Conservation (phyloP, 2,329 filamentous ascomycete genomes). For the Exophiala phaeomuriformis region DNA sequence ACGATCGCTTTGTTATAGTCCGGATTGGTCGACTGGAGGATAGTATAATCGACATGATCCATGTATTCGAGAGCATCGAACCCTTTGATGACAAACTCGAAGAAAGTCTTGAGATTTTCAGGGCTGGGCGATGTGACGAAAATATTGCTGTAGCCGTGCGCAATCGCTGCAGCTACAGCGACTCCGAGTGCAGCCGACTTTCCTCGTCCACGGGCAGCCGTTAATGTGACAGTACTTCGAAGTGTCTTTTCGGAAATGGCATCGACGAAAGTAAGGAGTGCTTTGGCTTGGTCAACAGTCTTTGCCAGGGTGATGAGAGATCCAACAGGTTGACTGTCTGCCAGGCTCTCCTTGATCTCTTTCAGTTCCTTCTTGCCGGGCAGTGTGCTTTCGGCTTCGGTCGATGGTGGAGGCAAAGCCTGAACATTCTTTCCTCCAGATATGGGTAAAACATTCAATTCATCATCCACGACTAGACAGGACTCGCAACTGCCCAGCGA, state of each 20-base stretch:
- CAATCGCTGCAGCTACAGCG: constrained; percentile 85
- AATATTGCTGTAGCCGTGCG: constrained; percentile 97
- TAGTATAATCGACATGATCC: constrained; percentile 94
- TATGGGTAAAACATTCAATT: constrained; percentile 93
- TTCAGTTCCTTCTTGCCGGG: constrained; percentile 69
- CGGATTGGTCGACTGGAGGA: constrained; percentile 95
- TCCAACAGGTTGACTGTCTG: constrained; percentile 79
- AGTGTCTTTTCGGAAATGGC: constrained; percentile 94
- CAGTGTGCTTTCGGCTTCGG: constrained; percentile 64
- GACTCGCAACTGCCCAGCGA: constrained; percentile 92
- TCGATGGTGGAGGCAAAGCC: constrained; percentile 66
- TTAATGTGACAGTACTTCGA: constrained; percentile 85
- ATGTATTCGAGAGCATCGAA: constrained; percentile 91
- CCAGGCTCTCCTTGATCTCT: constrained; percentile 76
- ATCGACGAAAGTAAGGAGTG: constrained; percentile 91
- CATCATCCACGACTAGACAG: constrained; percentile 93
- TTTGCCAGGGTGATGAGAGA: constrained; percentile 75
- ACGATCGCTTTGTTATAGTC: constrained; percentile 99
- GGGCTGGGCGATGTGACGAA: constrained; percentile 97
- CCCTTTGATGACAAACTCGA: constrained; percentile 97
- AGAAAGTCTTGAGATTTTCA: constrained; percentile 96
- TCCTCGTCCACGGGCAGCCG: constrained; percentile 86
- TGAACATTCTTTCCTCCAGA: constrained; percentile 89
- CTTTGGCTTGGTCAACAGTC: constrained; percentile 93
- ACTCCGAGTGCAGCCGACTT: constrained; percentile 96